These are phyloP conservation scores for Serpula lacrymans DNA, from an alignment of 768 basidiomycete genomes.

Conservation along the genomic window DNA sequence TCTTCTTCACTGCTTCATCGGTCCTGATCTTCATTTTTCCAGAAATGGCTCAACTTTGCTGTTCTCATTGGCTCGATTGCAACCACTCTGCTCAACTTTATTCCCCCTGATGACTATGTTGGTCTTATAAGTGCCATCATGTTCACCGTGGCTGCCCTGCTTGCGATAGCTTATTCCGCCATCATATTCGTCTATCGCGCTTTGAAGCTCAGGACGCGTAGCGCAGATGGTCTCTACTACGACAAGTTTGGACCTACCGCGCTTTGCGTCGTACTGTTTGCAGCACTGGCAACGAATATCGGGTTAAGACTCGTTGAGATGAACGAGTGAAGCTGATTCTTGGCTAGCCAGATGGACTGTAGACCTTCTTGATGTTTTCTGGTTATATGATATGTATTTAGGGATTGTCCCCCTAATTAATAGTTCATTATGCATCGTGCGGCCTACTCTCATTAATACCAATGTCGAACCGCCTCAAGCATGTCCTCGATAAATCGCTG, in stretches of 20 bases:
- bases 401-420: neutral
- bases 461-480: too few relatives aligned
- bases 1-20: conserved; percentile 3
- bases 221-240: conserved; percentile 82
- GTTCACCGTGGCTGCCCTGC: conserved; percentile 87
- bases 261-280: conserved; percentile 65
- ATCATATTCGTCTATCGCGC: conserved; percentile 79
- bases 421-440: too few relatives aligned
- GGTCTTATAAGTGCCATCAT: conserved; percentile 85
- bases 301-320: conserved; percentile 63
- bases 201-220: conserved; percentile 59
- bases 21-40: conserved; percentile 4
- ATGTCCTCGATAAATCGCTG: too few relatives aligned
- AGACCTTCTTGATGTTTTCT: neutral
- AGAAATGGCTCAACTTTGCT: conserved; percentile 90
- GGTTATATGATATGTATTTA: neutral
- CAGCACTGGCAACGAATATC: conserved; percentile 73
- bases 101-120: conserved; percentile 61
- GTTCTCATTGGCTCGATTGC: conserved; percentile 89
- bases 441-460: too few relatives aligned
- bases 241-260: conserved; percentile 85
- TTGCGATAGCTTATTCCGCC: conserved; percentile 85
- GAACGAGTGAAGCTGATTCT: conserved; percentile 9
- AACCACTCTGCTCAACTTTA: conserved; percentile 86
- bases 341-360: neutral